Conservation (phyloP, 2,329 filamentous ascomycete genomes). For the Ophiostoma tasmaniense region DNA sequence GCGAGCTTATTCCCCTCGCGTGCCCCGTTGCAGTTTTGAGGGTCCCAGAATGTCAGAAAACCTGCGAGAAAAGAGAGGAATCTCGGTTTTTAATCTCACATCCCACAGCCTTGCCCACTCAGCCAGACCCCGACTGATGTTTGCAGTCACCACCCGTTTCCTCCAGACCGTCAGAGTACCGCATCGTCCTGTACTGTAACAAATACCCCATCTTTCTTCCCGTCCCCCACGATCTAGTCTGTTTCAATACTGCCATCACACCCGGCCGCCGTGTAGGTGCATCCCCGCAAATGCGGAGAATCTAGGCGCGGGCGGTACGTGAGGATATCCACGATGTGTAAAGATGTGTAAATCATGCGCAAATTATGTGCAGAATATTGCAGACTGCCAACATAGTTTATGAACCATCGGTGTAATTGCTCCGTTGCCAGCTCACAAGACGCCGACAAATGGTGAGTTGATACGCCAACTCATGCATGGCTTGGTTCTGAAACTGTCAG, state of each 20-base stretch:
- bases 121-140: background rate
- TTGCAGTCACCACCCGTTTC: background rate
- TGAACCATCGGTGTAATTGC: background rate
- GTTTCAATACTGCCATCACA: background rate
- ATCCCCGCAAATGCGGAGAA: background rate
- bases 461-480: background rate
- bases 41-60: background rate
- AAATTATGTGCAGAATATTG: background rate
- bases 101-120: background rate
- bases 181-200: background rate
- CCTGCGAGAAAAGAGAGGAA: background rate
- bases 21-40: background rate
- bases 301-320: background rate
- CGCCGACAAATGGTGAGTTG: background rate
- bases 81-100: background rate
- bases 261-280: background rate
- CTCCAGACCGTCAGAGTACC: background rate
- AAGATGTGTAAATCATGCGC: background rate
- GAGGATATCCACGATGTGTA: background rate
- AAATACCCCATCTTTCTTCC: background rate
- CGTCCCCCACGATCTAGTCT: background rate
- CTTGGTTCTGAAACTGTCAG: background rate
- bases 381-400: background rate
- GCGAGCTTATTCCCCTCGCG: background rate
- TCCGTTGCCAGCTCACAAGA: background rate